Evolutionary conservation across 768 basidiomycete species (phyloP), one percentile per base, ranked within the genome.

Genomic region (Xerocomellus chrysenteron): DNA sequence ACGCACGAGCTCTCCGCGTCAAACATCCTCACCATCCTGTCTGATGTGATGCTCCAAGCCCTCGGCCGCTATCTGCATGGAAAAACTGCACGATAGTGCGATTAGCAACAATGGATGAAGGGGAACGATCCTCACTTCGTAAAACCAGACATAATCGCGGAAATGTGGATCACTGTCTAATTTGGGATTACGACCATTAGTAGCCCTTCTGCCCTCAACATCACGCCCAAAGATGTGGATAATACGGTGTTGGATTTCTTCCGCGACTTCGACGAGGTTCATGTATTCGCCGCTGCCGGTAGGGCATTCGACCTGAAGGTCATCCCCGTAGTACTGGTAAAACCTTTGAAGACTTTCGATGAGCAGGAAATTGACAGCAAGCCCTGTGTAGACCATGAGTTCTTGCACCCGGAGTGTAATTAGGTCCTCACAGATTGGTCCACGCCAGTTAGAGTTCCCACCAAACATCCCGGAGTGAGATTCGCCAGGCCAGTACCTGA

Each of bases 171-270:
- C 97, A 55, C 82, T 79, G 72, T 99, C 92, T 61, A 99, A 75
- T 70, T 87, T 90, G 36, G 83, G 78, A 66, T 89, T 89, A 8
- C 93, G 93, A 19, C 95, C 97, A 67, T 99, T 98, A 17, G 88
- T 90, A 0, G 97, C 94, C 40, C 97, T 80, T 58, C 83, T 81
- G 11, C 95, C 94, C 57, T 92, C 82, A 59, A 83, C 72, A 68
- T 99, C 96, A 28, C 94, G 85, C n/a, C 92, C 87, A 66, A 99
- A 99, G 65, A 99, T 94, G 72, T 98, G 94, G 54, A 98, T 99
- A 59, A 98, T 86, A n/a, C 97, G 88, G 68, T 98, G 96, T 72
- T 98, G 97, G 54, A 99, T 94, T 73, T 99, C 97, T 66, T 98
- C 96, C 6, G 97, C 94, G 19, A 96, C 94, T 55, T 84, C 82